Evolutionary conservation across 768 basidiomycete species (phyloP).

Genomic region (Brasilioporus rufonigricans): DNA sequence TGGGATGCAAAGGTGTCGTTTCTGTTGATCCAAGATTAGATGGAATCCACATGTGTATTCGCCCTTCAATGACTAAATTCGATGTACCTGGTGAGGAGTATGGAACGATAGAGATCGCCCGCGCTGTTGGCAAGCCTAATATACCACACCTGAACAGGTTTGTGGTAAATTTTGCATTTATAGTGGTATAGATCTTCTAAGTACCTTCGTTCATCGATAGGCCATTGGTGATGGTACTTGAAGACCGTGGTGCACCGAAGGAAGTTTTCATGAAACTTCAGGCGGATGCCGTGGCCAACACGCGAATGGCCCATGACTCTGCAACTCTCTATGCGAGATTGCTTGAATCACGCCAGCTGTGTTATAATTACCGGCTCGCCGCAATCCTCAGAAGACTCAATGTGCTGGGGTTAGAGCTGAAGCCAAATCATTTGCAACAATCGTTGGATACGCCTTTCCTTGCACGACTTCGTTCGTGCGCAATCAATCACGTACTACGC

Average conservation of each 20-base stretch:
- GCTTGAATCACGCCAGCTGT: conserved; percentile 48
- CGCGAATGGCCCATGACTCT: conserved; percentile 60
- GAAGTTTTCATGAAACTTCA: conserved; percentile 64
- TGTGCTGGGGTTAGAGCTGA: conserved; percentile 47
- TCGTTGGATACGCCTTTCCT: conserved; percentile 45
- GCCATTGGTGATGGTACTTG: conserved; percentile 73
- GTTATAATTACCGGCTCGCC: conserved; percentile 47
- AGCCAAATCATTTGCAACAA: conserved; percentile 31
- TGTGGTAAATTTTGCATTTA: conserved; percentile 30
- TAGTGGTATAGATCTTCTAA: background rate
- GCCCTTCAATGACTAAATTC: conserved; percentile 74
- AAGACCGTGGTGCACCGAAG: conserved; percentile 64
- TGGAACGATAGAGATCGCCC: conserved; percentile 72
- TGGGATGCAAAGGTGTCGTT: conserved; percentile 84
- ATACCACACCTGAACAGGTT: conserved; percentile 72
- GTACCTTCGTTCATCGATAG: conserved; percentile 32
- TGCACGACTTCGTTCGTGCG: conserved; percentile 51
- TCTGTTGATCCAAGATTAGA: conserved; percentile 53
- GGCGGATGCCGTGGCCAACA: conserved; percentile 26
- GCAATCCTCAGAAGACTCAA: conserved; percentile 49
- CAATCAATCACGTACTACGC: conserved; percentile 63
- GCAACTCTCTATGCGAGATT: conserved; percentile 46
- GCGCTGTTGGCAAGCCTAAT: conserved; percentile 36
- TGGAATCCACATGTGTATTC: conserved; percentile 65
- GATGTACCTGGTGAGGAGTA: conserved; percentile 39